phyloP scores from a whole-genome alignment of 1,284 basidiomycete species.

The Ceratobasidium sp. region DNA sequence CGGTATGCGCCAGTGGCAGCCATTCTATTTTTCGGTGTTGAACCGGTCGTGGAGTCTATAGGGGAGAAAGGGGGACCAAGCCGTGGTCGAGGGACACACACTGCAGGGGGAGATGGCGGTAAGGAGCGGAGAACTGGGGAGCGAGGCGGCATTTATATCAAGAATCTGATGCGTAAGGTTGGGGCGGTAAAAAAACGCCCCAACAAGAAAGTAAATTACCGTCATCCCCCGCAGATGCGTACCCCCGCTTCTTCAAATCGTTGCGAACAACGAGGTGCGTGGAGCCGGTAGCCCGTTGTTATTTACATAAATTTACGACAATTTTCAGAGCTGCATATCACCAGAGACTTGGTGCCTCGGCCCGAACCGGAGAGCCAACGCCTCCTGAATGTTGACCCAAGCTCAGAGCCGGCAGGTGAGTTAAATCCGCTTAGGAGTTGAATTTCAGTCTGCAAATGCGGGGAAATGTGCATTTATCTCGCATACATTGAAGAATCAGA shows the following conservation, averaged over 20 bases:
- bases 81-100: slow-evolving; percentile 19
- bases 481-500: no score
- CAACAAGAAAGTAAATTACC: slow-evolving; percentile 21
- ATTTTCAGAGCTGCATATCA: no score
- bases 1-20: neutral
- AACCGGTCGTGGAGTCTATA: slow-evolving; percentile 30
- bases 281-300: slow-evolving; percentile 13
- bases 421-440: no score
- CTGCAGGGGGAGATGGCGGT: slow-evolving; percentile 34
- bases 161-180: slow-evolving; percentile 34
- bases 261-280: neutral
- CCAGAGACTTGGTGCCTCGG: no score
- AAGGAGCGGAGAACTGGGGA: slow-evolving; percentile 22
- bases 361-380: no score
- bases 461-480: no score
- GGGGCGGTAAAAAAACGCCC: slow-evolving; percentile 36
- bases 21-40: slow-evolving; percentile 10
- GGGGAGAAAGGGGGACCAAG: slow-evolving; percentile 28
- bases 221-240: slow-evolving; percentile 16
- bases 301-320: no score
- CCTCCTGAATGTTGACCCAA: no score
- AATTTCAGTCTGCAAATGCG: no score
- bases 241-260: neutral
- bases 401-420: no score
- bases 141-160: slow-evolving; percentile 4